A percentile compares a stretch with the other conserved stretches of the same genome.
These are phyloP conservation scores for Alternaria brassicicola DNA, from an alignment of 2,329 filamentous ascomycete species.

Conservation along the genomic window DNA sequence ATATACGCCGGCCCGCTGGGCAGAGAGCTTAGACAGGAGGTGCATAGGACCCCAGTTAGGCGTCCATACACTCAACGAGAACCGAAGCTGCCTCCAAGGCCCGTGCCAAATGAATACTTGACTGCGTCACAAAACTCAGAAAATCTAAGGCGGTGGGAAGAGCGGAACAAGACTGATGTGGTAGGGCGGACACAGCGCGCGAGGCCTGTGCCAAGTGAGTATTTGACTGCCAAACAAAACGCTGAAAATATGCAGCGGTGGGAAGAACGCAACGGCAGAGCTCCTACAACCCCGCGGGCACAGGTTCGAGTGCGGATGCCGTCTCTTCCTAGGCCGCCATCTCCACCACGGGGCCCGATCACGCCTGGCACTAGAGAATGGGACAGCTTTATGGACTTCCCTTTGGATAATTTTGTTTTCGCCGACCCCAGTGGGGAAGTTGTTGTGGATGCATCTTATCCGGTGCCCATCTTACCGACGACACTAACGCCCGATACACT, in stretches of 20 bases:
- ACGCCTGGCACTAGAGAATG: conserved; percentile 8
- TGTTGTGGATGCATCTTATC: not conserved
- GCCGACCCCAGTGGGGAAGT: not conserved
- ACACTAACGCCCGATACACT: not conserved
- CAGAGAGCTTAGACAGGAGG: conserved; percentile 9
- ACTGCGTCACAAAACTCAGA: not conserved
- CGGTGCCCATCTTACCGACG: not conserved
- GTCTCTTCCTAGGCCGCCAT: not conserved
- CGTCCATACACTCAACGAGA: not conserved
- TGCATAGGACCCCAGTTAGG: not conserved
- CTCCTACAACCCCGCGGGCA: not conserved
- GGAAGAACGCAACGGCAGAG: not conserved
- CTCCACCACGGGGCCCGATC: conserved; percentile 6
- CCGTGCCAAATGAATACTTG: conserved; percentile 4
- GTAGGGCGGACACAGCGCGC: not conserved
- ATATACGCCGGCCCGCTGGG: not conserved
- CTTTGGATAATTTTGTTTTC: not conserved
- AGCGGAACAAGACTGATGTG: not conserved
- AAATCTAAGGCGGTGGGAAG: not conserved
- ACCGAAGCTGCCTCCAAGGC: not conserved
- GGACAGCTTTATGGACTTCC: conserved; percentile 14
- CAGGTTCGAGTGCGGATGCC: not conserved
- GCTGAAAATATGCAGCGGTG: not conserved
- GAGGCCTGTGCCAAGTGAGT: conserved; percentile 2
- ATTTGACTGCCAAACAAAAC: not conserved